Base-by-base conservation (phyloP, 2,329 filamentous ascomycete species). In the Cylindrodendrum hubeiense region DNA sequence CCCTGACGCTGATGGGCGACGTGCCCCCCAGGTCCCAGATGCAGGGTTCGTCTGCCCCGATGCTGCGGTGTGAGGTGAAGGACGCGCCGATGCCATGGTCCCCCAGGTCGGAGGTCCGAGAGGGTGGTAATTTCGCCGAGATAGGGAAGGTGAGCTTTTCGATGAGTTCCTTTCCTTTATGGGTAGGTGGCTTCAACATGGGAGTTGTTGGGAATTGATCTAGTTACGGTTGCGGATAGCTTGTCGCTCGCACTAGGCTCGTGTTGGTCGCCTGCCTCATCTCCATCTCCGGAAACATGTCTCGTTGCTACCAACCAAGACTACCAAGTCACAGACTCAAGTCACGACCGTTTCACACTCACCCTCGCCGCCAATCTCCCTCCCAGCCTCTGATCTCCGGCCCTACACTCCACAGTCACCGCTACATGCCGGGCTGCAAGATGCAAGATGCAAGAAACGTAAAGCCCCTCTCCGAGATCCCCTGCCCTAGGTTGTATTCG, bases 371-470 rank as follows among this genome's bases (percentile, higher is more conserved):
- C 24, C 57, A 53, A 39, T 47, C 28, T 30, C 28, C 13, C 41
- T 17, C 5, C 26, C 57, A 39, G 15, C 24, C 46, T 33, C 43
- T n/a, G 46, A 62, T 51, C 39, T 43, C 28, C 47, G 52, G 21
- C 57, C 47, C n/a, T 22, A 49, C 39, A 54, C 54, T 50, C 60
- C 60, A 63, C 60, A 37, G 41, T 46, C 33, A 63, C 44, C 54
- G 41, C 60, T 58, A 57, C 60, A 12, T 21, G 43, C 47, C 47
- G 41, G 21, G 54, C 28, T n/a, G 21, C 28, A 21, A 30, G 26
- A 43, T 37, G 26, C 26, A 44, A 13, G 21, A 60, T 37, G 28
- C 49, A 34, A 43, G 26, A 53, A 26, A 60, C 33, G 47, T 37
- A 12, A 33, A 26, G 41, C 17, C 49, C 49, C 28, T 39, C 53